These are phyloP conservation scores for Eucalyptus victrix DNA, from an alignment of 345 rosid species.

Conservation along the genomic window DNA sequence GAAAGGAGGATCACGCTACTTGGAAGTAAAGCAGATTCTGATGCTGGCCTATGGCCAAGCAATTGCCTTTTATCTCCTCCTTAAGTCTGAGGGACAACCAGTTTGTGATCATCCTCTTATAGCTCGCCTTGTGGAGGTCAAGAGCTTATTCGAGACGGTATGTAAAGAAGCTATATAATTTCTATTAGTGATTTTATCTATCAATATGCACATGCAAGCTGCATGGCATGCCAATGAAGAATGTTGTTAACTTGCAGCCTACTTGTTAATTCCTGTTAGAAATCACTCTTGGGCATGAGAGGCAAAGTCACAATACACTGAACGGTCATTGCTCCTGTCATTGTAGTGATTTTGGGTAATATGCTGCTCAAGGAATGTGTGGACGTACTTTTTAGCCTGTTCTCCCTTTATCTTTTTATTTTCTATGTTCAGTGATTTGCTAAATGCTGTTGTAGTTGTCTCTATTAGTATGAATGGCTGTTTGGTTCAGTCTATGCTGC, in stretches of 20 bases:
- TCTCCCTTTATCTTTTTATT: too few species aligned
- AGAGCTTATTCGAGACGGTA: slow-evolving; percentile 69
- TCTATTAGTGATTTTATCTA: neutral
- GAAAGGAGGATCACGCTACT: slow-evolving; percentile 45
- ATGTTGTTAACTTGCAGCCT: neutral
- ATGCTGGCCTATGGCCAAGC: slow-evolving; percentile 75
- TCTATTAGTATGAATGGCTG: neutral
- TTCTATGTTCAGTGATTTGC: neutral
- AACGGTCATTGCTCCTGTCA: neutral
- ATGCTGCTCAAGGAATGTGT: neutral
- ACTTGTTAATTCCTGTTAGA: neutral
- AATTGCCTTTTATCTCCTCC: slow-evolving; percentile 82
- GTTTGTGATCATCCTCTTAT: slow-evolving; percentile 89
- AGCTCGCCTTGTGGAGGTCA: slow-evolving; percentile 73
- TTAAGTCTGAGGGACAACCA: slow-evolving; percentile 83
- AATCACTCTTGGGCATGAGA: neutral
- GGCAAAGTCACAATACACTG: neutral
- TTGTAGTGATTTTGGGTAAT: neutral
- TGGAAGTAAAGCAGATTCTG: slow-evolving; percentile 76
- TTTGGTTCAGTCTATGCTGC: too few species aligned
- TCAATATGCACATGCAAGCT: neutral
- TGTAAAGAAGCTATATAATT: neutral
- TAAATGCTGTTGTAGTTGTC: neutral
- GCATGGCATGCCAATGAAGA: neutral
- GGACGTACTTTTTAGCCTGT: neutral